A percentile compares a stretch with the other conserved stretches of the same genome.
phyloP scores from a whole-genome alignment of 2,329 filamentous ascomycete species.

The Phialemonium atrogriseum region DNA sequence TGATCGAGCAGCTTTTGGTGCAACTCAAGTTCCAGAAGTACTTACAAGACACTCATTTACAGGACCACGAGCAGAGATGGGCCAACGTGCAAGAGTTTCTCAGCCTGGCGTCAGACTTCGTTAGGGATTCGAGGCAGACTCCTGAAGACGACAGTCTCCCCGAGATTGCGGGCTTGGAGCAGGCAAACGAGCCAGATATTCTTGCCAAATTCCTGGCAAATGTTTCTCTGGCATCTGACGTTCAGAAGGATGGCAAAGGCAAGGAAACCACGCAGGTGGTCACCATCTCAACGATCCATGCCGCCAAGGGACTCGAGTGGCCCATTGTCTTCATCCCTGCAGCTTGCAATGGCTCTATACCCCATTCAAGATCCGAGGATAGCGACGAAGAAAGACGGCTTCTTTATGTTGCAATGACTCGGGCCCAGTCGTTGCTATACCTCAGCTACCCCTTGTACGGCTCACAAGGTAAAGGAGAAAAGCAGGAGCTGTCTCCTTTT shows the following conservation, averaged over 20 bases:
- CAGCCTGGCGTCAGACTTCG: conserved; percentile 67
- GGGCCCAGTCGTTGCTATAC: conserved; percentile 79
- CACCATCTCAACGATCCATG: conserved; percentile 93
- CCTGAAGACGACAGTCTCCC: conserved; percentile 54
- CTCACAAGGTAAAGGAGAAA: conserved; percentile 44
- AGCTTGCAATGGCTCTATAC: conserved; percentile 83
- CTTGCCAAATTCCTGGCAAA: conserved; percentile 83
- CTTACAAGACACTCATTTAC: conserved; percentile 60
- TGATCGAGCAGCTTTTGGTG: conserved; percentile 46
- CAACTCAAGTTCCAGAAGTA: conserved; percentile 68
- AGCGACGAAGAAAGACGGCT: conserved; percentile 79
- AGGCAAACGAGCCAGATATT: conserved; percentile 53
- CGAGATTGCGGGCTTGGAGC: conserved; percentile 62
- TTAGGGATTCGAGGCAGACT: conserved; percentile 29
- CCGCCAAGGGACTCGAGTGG: conserved; percentile 94
- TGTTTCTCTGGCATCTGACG: conserved; percentile 75
- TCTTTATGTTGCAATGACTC: conserved; percentile 94
- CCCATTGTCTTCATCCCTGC: conserved; percentile 89
- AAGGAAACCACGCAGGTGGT: conserved; percentile 54
- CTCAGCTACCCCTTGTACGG: conserved; percentile 70
- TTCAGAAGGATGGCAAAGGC: conserved; percentile 54
- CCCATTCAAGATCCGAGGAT: conserved; percentile 80
- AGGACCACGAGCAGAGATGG: conserved; percentile 74
- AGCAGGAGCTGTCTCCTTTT: conserved; percentile 63
- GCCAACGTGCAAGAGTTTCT: conserved; percentile 87